Evolutionary conservation across 805 yeast genomes (phyloP), one percentile per base, ranked within the genome.

Genomic region (Hermanozyma aechmeae): DNA sequence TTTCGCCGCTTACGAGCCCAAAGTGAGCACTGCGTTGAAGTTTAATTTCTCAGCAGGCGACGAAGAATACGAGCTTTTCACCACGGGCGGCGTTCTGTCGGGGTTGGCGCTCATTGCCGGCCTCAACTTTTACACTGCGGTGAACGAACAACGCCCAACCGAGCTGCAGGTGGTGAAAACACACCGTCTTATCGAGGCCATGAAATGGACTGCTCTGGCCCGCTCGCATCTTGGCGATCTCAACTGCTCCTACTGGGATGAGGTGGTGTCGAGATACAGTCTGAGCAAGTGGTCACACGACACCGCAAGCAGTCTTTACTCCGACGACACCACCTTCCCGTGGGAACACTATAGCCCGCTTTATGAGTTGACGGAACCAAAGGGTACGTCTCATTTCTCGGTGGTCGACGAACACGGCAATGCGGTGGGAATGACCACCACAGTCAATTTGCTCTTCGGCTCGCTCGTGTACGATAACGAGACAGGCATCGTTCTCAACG

Each of bases 121-220:
- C 0, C 57, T 89, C 26, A 72, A 74, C 26, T 71, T 85, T 17
- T 62, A 80, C 56, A 24, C 36, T 16, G 27, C 39, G 4, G 14
- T 40, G 15, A 19, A 28, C 9, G 23, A 27, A 6, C 68, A 74
- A 36, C 52, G 51, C 16, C 35, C 55, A 3, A 47, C 51, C 12
- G 30, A 39, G n/a, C 16, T 6, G 4, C 32, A 2, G 47, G 46
- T 40, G 4, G 31, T 68, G 9, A 65, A 71, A 10, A 60, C 76
- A 3, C 96, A 83, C 45, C 64, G 82, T 31, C 48, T 85, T 6
- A 59, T 85, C 8, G 98, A 89, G 54, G 59, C 81, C 3, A 84
- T 89, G 94, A 89, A 89, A 53, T 89, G 96, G 95, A 70, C 85
- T 71, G 83, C 87, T 0, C 69, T 89, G 9, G 89, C 79, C 0